Base-by-base conservation (phyloP, 495 filamentous ascomycete species). In the Daldinia loculata region DNA sequence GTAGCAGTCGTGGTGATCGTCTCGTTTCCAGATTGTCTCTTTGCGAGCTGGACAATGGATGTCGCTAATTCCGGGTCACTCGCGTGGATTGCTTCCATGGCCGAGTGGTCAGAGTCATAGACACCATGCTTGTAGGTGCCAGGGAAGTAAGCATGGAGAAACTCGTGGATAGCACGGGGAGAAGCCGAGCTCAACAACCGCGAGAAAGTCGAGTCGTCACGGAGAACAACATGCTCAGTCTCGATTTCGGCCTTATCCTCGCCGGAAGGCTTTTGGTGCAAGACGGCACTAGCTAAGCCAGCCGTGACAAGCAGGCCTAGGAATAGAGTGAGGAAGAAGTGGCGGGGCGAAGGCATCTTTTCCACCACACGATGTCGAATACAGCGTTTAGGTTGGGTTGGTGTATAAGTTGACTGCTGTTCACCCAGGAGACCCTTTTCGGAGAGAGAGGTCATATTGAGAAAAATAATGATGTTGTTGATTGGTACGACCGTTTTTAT, bases 101-200 rank as follows among this genome's bases (percentile, higher is more conserved):
- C 75, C 5, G 77, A 56, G 36, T 59, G 71, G 14, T 80, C 82
- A 14, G 82, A 79, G 30, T 72, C 55, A 57, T 74, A 80, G 4
- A 81, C 69, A 26, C 78, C 80, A 39, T 80, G 74, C 64, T 75
- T 77, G 57, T 79, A 81, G 38, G 73, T 69, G n/a, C 62, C 57
- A 3, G 81, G 79, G 43, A 81, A 77, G 59, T 77, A 77, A n/a
- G 78, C 73, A 58, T 81, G 79, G 3, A 83, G 76, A 30, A 83
- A 74, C 11, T 73, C 66, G 58, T 82, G 78, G 6, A 83, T 72
- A 61, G 76, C 74, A 43, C 77, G 70, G 8, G 80, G 73, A n/a
- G 81, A 80, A 17, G 79, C 76, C 11, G 75, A 66, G 50, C 73
- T 78, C 59, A 82, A 61, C 43, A 78, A 48, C 41, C 74, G 63